These are phyloP conservation scores for Fusarium dlaminii DNA, from an alignment of 2,329 filamentous ascomycete species.

Conservation along the genomic window DNA sequence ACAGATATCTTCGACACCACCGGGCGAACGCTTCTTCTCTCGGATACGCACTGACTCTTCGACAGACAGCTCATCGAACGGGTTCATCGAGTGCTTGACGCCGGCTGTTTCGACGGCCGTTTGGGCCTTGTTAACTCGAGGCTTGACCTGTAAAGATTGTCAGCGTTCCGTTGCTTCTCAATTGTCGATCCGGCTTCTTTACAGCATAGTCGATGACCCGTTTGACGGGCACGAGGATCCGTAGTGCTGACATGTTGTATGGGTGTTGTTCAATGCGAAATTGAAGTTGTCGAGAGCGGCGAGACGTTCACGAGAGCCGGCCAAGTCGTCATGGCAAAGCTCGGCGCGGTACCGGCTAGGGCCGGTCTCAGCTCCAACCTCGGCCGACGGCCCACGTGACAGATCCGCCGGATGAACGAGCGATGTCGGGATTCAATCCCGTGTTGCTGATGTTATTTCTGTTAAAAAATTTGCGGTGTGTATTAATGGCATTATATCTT, in stretches of 20 bases:
- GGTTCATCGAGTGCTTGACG: conserved; percentile 98
- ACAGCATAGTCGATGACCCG: conserved; percentile 89
- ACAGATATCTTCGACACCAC: conserved; percentile 89
- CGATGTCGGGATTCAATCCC: conserved; percentile 26
- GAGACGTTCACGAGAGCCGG: conserved; percentile 30
- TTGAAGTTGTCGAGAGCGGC: conserved; percentile 34
- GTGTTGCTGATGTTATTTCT: background rate
- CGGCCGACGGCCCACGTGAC: conserved; percentile 52
- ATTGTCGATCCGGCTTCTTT: conserved; percentile 44
- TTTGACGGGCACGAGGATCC: conserved; percentile 84
- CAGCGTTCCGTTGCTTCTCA: conserved; percentile 13
- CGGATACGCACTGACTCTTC: conserved; percentile 96
- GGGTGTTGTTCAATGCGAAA: conserved; percentile 42
- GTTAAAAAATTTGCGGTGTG: background rate
- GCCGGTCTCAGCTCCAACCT: conserved; percentile 55
- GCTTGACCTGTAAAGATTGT: conserved; percentile 64
- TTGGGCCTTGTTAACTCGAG: conserved; percentile 74
- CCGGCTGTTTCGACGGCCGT: conserved; percentile 91
- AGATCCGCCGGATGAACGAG: conserved; percentile 19
- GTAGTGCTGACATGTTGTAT: conserved; percentile 67
- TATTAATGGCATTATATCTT: too few relatives aligned
- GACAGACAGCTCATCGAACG: conserved; percentile 97
- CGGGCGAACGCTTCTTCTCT: conserved; percentile 78
- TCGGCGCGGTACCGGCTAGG: conserved; percentile 52
- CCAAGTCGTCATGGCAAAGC: conserved; percentile 42